phyloP scores from a whole-genome alignment of 1,284 basidiomycete genomes.

The Paramarasmius palmivorus region DNA sequence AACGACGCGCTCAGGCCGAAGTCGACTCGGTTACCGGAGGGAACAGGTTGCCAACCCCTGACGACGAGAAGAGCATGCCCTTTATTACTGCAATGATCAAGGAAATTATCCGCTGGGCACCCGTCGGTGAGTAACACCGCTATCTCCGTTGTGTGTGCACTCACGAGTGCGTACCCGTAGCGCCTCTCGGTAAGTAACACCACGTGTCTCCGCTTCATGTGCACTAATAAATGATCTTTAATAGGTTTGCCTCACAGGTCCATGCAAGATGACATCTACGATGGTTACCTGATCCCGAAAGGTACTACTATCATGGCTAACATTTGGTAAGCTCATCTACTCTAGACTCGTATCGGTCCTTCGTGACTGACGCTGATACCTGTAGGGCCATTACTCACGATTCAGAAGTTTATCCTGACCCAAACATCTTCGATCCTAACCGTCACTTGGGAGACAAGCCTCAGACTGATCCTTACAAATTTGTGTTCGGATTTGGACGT shows the following conservation, averaged over 20 bases:
- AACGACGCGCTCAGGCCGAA: slow-evolving; percentile 32
- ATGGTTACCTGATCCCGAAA: slow-evolving; percentile 3
- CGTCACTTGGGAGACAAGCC: not conserved
- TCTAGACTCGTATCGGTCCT: not conserved
- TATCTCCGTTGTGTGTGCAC: not conserved
- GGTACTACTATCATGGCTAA: slow-evolving; percentile 2
- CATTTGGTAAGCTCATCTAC: not conserved
- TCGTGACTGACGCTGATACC: not conserved
- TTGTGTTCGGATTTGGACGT: slow-evolving; percentile 13
- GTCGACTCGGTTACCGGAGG: slow-evolving; percentile 33
- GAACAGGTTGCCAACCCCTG: slow-evolving; percentile 30
- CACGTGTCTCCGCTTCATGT: not conserved
- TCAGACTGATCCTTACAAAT: not conserved
- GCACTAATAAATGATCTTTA: not conserved
- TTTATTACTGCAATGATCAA: slow-evolving; percentile 32
- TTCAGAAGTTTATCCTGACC: not conserved
- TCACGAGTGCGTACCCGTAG: not conserved
- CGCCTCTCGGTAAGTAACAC: not conserved
- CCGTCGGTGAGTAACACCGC: not conserved
- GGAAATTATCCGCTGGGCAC: slow-evolving; percentile 4
- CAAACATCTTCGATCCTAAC: not conserved
- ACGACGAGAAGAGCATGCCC: slow-evolving; percentile 29
- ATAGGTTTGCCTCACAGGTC: slow-evolving; percentile 5
- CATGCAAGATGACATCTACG: slow-evolving; percentile 1
- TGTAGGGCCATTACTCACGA: not conserved